Conservation (phyloP, 1,284 basidiomycete species). For the Sporisorium reilianum region DNA sequence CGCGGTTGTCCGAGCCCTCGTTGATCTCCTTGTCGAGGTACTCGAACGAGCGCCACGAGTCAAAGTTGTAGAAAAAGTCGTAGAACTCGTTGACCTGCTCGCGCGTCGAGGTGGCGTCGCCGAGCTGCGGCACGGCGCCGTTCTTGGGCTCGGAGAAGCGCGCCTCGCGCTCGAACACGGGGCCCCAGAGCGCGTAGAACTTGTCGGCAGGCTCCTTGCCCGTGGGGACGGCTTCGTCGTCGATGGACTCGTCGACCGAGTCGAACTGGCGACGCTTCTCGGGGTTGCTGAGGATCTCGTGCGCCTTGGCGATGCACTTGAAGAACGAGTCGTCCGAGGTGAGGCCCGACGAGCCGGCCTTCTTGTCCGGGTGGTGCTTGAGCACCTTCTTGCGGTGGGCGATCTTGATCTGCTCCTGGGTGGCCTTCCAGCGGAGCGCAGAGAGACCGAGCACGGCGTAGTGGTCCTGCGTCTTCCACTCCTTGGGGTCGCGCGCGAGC, state of each 20-base stretch:
- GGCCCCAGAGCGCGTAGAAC: slow-evolving; percentile 78
- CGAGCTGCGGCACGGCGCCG: slow-evolving; percentile 87
- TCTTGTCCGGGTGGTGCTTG: slow-evolving; percentile 99
- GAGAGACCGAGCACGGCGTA: slow-evolving; percentile 96
- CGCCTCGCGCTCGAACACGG: slow-evolving; percentile 89
- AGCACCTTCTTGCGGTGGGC: slow-evolving; percentile 99
- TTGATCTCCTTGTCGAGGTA: slow-evolving; percentile 99
- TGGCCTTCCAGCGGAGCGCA: slow-evolving; percentile 87
- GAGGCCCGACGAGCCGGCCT: slow-evolving; percentile 79
- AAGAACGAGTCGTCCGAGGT: slow-evolving; percentile 98
- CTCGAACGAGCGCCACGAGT: slow-evolving; percentile 97
- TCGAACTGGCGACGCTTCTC: slow-evolving; percentile 96
- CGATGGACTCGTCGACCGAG: slow-evolving; percentile 88
- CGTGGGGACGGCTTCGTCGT: slow-evolving; percentile 74
- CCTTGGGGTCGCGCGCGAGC: slow-evolving; percentile 87
- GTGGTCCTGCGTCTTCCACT: slow-evolving; percentile 99
- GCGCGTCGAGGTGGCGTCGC: slow-evolving; percentile 80
- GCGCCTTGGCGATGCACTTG: slow-evolving; percentile 98
- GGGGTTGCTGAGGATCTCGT: slow-evolving; percentile 87
- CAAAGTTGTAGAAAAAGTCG: slow-evolving; percentile 99
- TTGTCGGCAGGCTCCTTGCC: slow-evolving; percentile 72
- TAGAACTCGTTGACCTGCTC: slow-evolving; percentile 91
- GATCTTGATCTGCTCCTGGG: slow-evolving; percentile 91
- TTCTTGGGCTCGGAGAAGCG: slow-evolving; percentile 82
- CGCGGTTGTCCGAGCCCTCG: slow-evolving; percentile 95